Evolutionary conservation across 129 eudicot genomes (phyloP).

Genomic region (Scalesia atractyloides): DNA sequence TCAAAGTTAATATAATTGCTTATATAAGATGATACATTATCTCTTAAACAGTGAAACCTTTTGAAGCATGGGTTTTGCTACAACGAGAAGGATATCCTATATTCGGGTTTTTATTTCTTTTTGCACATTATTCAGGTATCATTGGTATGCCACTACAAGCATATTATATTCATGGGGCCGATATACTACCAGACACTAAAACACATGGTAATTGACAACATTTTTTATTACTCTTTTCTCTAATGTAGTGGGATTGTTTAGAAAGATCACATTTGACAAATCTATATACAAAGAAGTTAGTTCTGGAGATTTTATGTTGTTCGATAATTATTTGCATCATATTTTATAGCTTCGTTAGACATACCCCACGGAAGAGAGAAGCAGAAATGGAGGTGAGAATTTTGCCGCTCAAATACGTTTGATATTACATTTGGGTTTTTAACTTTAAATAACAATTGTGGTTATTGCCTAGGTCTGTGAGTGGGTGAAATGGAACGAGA

Average conservation of each 20-base stretch:
- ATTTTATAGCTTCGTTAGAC: too few relatives aligned
- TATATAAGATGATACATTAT: slow-evolving; percentile 8
- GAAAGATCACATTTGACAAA: background rate
- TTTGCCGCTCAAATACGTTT: background rate
- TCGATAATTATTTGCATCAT: too few relatives aligned
- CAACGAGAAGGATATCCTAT: slow-evolving; percentile 85
- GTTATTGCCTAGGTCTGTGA: slow-evolving; percentile 55
- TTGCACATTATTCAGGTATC: slow-evolving; percentile 67
- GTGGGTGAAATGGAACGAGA: slow-evolving; percentile 99
- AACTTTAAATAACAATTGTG: slow-evolving; percentile 12
- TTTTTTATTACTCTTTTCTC: background rate
- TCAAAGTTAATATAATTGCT: background rate
- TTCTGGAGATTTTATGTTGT: too few relatives aligned
- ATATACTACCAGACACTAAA: slow-evolving; percentile 91
- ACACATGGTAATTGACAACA: slow-evolving; percentile 72
- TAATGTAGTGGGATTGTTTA: background rate
- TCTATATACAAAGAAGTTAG: background rate
- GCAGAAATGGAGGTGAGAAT: slow-evolving; percentile 74
- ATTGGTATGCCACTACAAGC: slow-evolving; percentile 94
- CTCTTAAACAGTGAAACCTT: slow-evolving; percentile 74
- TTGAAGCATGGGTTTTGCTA: slow-evolving; percentile 91
- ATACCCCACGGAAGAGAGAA: slow-evolving; percentile 78
- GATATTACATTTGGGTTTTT: background rate
- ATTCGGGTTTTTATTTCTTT: slow-evolving; percentile 62
- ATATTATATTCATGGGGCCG: slow-evolving; percentile 93